These are phyloP conservation scores for Metschnikowia santaceciliae DNA, from an alignment of 805 yeast genomes.

Conservation along the genomic window DNA sequence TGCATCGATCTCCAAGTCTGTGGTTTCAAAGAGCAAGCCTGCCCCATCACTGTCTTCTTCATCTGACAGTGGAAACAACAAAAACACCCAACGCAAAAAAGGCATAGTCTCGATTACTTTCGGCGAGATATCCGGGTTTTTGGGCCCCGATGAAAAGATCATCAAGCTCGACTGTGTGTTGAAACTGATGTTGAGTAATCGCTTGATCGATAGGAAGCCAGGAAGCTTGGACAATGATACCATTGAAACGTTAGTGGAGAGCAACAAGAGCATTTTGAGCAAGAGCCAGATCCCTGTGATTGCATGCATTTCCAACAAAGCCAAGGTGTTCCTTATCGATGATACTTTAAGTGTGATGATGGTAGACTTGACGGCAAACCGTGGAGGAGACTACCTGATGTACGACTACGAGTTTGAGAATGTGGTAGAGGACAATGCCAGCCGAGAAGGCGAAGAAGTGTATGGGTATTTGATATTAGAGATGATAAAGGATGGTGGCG, in stretches of 20 bases:
- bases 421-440: conserved; percentile 13
- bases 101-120: conserved; percentile 21
- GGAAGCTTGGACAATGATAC: conserved; percentile 22
- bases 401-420: conserved; percentile 72
- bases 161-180: conserved; percentile 37
- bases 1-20: conserved; percentile 10
- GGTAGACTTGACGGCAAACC: conserved; percentile 42
- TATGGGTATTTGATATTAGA: conserved; percentile 66
- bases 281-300: conserved; percentile 28
- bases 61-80: not conserved
- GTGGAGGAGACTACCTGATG: conserved; percentile 51
- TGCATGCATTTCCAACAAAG: conserved; percentile 37
- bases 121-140: conserved; percentile 30
- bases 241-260: conserved; percentile 31
- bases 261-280: conserved; percentile 19
- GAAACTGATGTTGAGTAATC: conserved; percentile 33
- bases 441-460: conserved; percentile 36
- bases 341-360: conserved; percentile 23
- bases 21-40: not conserved
- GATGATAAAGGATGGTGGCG: conserved; percentile 48
- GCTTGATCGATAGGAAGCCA: conserved; percentile 18
- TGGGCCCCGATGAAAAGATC: conserved; percentile 35
- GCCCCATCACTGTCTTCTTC: not conserved
- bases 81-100: not conserved
- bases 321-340: conserved; percentile 40